phyloP scores from a whole-genome alignment of 2,329 filamentous ascomycete species.

The Fusarium sororula region DNA sequence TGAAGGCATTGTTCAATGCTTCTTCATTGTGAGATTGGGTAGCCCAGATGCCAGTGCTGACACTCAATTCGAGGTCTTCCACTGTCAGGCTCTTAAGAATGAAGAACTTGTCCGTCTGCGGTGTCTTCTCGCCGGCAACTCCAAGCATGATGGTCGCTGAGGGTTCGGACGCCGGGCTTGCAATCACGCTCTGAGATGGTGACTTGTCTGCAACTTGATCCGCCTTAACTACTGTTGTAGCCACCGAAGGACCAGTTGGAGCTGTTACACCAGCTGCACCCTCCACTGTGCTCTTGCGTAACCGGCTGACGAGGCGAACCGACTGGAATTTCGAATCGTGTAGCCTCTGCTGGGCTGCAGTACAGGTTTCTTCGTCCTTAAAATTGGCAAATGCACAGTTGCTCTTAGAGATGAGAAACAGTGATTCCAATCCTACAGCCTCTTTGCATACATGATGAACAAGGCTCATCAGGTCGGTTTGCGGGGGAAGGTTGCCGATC shows the following conservation, averaged over 20 bases:
- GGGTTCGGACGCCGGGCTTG: conserved; percentile 8
- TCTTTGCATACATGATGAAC: conserved; percentile 90
- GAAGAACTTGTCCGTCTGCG: conserved; percentile 79
- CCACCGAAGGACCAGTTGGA: conserved; percentile 64
- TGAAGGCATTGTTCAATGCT: conserved; percentile 82
- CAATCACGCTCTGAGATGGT: neutral
- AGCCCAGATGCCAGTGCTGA: conserved; percentile 90
- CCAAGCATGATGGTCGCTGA: neutral
- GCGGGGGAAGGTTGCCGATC: conserved; percentile 92
- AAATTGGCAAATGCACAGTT: conserved; percentile 99
- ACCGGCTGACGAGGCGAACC: conserved; percentile 83
- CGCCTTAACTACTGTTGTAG: conserved; percentile 40
- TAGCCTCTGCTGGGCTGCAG: conserved; percentile 80
- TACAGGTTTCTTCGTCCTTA: conserved; percentile 79
- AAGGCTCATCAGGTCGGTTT: conserved; percentile 82
- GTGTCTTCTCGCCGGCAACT: conserved; percentile 6
- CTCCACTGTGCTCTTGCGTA: conserved; percentile 69
- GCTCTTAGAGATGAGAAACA: conserved; percentile 95
- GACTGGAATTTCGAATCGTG: conserved; percentile 92
- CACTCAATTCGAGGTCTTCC: conserved; percentile 88
- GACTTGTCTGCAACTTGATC: conserved; percentile 20
- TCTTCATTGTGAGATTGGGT: conserved; percentile 94
- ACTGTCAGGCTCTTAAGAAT: conserved; percentile 92
- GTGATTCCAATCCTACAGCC: conserved; percentile 80
- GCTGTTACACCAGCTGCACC: conserved; percentile 58